A percentile compares a stretch with the other conserved stretches of the same genome.
Evolutionary conservation across 495 filamentous ascomycete species (phyloP).

Genomic region (Talaromyces liani): DNA sequence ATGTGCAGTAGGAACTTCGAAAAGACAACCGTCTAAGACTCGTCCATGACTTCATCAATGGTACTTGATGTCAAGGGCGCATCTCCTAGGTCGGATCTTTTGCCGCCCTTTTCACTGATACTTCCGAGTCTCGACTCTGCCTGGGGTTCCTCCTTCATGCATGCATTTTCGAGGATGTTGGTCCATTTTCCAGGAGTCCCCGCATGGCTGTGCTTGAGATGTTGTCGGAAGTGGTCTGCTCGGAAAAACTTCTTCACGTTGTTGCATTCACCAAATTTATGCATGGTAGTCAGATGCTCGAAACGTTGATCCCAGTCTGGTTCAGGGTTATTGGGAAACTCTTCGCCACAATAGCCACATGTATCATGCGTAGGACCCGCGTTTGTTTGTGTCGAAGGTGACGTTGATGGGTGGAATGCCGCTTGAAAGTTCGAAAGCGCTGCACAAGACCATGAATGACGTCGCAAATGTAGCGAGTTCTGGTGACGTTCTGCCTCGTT

Average conservation of each 20-base stretch:
- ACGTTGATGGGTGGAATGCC: conserved; percentile 74
- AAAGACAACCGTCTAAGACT: conserved; percentile 2
- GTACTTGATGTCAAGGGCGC: conserved; percentile 26
- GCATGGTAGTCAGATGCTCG: conserved; percentile 78
- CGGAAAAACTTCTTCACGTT: conserved; percentile 97
- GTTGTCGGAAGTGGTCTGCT: conserved; percentile 96
- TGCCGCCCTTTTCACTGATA: conserved; percentile 13
- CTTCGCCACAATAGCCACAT: conserved; percentile 93
- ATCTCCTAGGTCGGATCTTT: conserved; percentile 8
- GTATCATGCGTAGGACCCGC: conserved; percentile 52
- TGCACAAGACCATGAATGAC: conserved; percentile 97
- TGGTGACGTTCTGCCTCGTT: conserved; percentile 98
- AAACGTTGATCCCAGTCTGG: conserved; percentile 79
- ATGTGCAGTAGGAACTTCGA: no score
- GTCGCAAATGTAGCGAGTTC: conserved; percentile 88
- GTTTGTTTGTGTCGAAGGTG: conserved; percentile 28
- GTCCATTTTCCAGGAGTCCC: conserved; percentile 98
- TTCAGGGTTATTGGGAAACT: conserved; percentile 66
- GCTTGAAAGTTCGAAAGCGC: conserved; percentile 67
- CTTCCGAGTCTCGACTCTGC: conserved; percentile 23
- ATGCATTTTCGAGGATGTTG: conserved; percentile 93
- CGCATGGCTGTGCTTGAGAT: conserved; percentile 95
- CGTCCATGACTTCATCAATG: conserved; percentile 23
- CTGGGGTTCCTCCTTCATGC: conserved; percentile 84
- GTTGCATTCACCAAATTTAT: conserved; percentile 98